Conservation (phyloP, 331 rosid genomes). For the Acacia concinna region DNA sequence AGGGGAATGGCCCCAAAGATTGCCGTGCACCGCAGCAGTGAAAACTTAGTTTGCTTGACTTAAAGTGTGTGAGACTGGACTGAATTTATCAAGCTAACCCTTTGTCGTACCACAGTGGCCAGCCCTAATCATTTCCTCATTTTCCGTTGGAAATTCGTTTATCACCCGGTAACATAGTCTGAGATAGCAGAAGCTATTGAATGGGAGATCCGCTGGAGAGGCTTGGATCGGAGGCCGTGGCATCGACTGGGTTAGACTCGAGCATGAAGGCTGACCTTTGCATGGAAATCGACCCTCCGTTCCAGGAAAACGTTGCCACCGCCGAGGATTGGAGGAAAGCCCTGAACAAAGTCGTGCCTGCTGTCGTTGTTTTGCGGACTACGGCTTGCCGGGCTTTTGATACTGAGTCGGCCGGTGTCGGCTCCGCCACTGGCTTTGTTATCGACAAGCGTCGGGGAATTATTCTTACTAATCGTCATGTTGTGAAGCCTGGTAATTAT, state of each 20-base stretch:
- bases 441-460: conserved; percentile 93
- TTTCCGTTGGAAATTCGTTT: background rate
- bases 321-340: conserved; percentile 95
- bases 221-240: conserved; percentile 54
- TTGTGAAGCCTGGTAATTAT: conserved; percentile 79
- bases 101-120: background rate
- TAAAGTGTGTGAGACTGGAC: background rate
- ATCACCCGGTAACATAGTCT: background rate
- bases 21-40: no score
- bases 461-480: conserved; percentile 94
- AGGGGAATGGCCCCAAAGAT: no score
- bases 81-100: background rate
- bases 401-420: conserved; percentile 82
- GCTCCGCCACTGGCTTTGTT: conserved; percentile 90
- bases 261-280: conserved; percentile 50
- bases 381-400: conserved; percentile 89
- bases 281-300: conserved; percentile 89
- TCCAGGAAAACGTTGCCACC: conserved; percentile 63
- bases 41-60: background rate
- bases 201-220: conserved; percentile 68
- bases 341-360: conserved; percentile 79
- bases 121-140: background rate
- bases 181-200: background rate
- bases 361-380: conserved; percentile 83
- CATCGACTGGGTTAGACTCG: conserved; percentile 38